Evolutionary conservation across 2,329 filamentous ascomycete species (phyloP).

Genomic region (Trichophyton simii): DNA sequence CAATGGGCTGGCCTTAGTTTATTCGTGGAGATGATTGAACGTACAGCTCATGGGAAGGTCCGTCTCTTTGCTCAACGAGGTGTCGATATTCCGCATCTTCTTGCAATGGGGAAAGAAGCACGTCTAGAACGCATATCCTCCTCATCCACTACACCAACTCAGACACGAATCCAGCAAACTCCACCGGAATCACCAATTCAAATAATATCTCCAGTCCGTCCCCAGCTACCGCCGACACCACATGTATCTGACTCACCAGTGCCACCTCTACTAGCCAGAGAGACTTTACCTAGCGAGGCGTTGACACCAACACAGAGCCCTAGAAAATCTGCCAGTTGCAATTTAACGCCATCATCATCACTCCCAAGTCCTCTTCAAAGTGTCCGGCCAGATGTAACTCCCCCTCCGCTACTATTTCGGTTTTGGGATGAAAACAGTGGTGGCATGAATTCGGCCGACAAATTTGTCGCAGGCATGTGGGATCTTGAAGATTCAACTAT

Average conservation of each 20-base stretch:
- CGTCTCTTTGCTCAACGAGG: neutral
- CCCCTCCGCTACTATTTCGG: conserved; percentile 22
- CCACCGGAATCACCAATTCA: neutral
- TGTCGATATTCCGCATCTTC: neutral
- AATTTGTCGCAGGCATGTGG: conserved; percentile 22
- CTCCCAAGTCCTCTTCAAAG: neutral
- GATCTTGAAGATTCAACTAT: neutral
- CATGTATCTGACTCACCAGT: neutral
- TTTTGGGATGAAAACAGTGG: conserved; percentile 22
- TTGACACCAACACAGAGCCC: no score
- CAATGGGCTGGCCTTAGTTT: neutral
- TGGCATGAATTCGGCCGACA: conserved; percentile 20
- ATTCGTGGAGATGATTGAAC: neutral
- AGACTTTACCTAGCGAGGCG: neutral
- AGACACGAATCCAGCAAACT: neutral
- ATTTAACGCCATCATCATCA: neutral
- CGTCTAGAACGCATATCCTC: neutral
- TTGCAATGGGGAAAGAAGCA: neutral
- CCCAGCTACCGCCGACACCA: neutral
- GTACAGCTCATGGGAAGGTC: neutral
- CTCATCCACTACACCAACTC: neutral
- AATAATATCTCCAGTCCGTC: neutral
- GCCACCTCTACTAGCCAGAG: neutral
- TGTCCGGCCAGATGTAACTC: neutral
- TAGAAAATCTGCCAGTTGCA: no score